Conservation (phyloP, 257 asterid genomes). For the Knoxia roxburghii region DNA sequence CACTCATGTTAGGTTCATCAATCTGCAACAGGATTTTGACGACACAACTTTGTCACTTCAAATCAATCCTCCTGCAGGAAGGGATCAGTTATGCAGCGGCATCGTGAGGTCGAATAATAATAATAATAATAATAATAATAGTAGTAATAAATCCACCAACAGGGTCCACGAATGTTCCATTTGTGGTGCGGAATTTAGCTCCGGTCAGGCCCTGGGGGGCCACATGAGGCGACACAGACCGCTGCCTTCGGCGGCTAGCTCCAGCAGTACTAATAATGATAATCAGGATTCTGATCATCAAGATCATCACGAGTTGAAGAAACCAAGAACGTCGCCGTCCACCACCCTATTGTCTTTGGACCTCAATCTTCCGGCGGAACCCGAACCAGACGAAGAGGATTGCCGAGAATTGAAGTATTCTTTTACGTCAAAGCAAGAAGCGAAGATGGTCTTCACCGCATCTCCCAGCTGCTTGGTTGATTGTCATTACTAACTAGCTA, state of each 20-base stretch:
- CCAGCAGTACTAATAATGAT: conserved; percentile 10
- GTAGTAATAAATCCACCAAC: conserved; percentile 16
- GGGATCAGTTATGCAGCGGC: neutral
- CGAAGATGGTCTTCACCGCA: conserved; percentile 60
- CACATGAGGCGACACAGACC: conserved; percentile 97
- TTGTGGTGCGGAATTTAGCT: conserved; percentile 75
- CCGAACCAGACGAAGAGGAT: conserved; percentile 41
- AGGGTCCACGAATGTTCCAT: conserved; percentile 81
- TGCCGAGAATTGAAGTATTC: conserved; percentile 38
- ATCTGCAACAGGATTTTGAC: conserved; percentile 17
- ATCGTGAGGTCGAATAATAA: neutral
- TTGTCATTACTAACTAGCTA: conserved; percentile 49
- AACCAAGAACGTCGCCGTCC: too few relatives aligned
- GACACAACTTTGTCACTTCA: conserved; percentile 46
- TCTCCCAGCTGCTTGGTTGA: conserved; percentile 76
- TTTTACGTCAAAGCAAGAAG: conserved; percentile 59
- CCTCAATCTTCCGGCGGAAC: conserved; percentile 78
- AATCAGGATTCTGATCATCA: conserved; percentile 11
- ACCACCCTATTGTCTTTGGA: conserved; percentile 55
- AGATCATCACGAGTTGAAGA: conserved; percentile 33
- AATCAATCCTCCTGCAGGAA: conserved; percentile 31
- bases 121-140: too few relatives aligned
- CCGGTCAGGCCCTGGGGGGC: conserved; percentile 95
- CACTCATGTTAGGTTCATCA: conserved; percentile 1
- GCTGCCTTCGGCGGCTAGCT: conserved; percentile 24